Evolutionary conservation across 2,329 filamentous ascomycete genomes (phyloP), one percentile per base, ranked within the genome.

Genomic region (Fusarium armeniacum): DNA sequence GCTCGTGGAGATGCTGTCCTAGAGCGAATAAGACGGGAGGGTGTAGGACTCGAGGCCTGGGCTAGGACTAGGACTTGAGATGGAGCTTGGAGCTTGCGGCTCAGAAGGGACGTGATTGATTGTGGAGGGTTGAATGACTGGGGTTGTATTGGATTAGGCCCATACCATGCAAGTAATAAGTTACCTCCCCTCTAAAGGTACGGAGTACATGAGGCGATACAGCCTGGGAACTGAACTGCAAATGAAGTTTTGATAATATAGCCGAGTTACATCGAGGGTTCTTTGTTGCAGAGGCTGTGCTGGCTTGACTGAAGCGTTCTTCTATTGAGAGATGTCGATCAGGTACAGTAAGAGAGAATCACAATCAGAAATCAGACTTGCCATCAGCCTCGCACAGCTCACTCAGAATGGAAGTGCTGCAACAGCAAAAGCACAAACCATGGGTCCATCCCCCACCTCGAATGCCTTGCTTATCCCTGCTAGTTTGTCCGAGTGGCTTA

Each of bases 21-120:
- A 75, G 70, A 63, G 68, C 73, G 75, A 76, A 72, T 73, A 69
- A 71, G 46, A 65, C 70, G 64, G 60, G 65, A 73, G 60, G 62
- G 65, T 76, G 73, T 76, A 76, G 75, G 75, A 76, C 75, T 76
- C 67, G 63, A 63, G 70, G 56, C 67, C 74, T 76, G 59, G 57
- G 18, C 59, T 62, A 53, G 53, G 60, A 62, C 58, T 62, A 28
- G 47, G 56, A 51, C 66, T 73, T 72, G 73, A 70, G 56, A 41
- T 24, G 49, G 59, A 62, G 38, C 65, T 73, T 73, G 73, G 72
- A 71, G 75, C 71, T 76, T 62, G 68, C 53, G 64, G 61, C 74
- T 76, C 58, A 50, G 24, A 20, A 38, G 47, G 18, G 47, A 51
- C 33, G 47, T 51, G 33, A 28, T 40, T 45, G 55, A 28, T 40